Evolutionary conservation across 2,329 filamentous ascomycete genomes (phyloP).

Genomic region (Seiridium cupressi): DNA sequence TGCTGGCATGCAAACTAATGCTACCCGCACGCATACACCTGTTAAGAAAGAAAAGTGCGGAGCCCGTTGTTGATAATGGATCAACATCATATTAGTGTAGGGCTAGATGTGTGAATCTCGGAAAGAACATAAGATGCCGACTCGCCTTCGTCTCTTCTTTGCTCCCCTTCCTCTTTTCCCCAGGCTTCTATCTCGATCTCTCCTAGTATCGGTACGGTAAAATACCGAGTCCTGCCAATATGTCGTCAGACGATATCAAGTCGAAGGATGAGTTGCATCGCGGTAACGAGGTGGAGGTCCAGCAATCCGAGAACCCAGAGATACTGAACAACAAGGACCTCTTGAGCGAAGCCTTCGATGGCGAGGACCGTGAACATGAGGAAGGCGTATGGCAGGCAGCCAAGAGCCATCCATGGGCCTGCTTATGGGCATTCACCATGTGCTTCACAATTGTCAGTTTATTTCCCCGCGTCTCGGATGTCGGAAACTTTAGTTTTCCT

Average conservation of each 20-base stretch:
- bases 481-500: no score
- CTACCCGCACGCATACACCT: neutral
- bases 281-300: slow-evolving; percentile 12
- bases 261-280: slow-evolving; percentile 10
- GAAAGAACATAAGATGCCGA: neutral
- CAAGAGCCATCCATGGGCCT: slow-evolving; percentile 40
- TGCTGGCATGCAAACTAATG: neutral
- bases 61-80: neutral
- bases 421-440: slow-evolving; percentile 46
- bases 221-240: neutral
- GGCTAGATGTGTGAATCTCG: no score
- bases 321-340: slow-evolving; percentile 32
- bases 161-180: neutral
- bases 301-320: slow-evolving; percentile 29
- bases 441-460: slow-evolving; percentile 46
- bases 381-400: slow-evolving; percentile 36
- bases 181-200: neutral
- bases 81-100: no score
- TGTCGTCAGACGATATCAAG: slow-evolving; percentile 8
- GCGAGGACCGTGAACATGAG: slow-evolving; percentile 41
- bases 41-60: neutral
- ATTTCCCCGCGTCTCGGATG: neutral
- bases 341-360: slow-evolving; percentile 38
- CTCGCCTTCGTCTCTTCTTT: neutral
- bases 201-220: neutral